Evolutionary conservation across 768 basidiomycete species (phyloP), one percentile per base, ranked within the genome.

Genomic region (Pleurotus salmoneostramineus): DNA sequence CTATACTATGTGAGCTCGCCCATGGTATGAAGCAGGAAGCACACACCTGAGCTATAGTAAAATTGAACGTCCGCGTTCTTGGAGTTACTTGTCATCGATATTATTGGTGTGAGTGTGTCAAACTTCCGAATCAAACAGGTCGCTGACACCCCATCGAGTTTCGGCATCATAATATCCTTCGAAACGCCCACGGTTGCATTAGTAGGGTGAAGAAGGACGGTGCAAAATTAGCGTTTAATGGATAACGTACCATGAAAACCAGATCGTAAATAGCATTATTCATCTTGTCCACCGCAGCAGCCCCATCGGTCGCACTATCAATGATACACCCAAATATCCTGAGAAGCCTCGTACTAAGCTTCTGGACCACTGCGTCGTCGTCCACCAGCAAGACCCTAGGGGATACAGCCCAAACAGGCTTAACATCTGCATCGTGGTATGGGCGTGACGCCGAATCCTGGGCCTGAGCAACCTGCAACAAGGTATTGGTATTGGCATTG

Each of bases 131-230:
- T 52, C 10, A 33, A 15, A 36, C 50, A 52, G 27, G 50, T 52
- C 8, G 50, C 50, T 35, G 50, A 52, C 37, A 52, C 37, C 15
- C 50, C 50, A n/a, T 52, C 50, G 14, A 52, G 50, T 34, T 36
- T 52, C 34, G 50, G 50, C 50, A 52, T 52, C 50, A 52, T 52
- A n/a, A 52, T 52, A 52, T 52, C 50, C 50, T 52, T 40, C 3
- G n/a, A 10, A 40, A 40, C 21, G 21, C 21, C 21, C 1, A 27
- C 21, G 21, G 21, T 27, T 27, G 21, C 1, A 27, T 27, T 27
- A 27, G 21, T 27, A 27, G 21, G 21, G 21, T 27, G 21, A 27
- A 27, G 21, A 27, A 27, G 21, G 3, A 27, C 21, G 21, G 21
- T 27, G 21, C 21, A 27, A 27, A 27, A 27, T 27, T 27, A 27